Conservation (phyloP, 2,329 filamentous ascomycete species). For the Pseudocercospora cruenta region DNA sequence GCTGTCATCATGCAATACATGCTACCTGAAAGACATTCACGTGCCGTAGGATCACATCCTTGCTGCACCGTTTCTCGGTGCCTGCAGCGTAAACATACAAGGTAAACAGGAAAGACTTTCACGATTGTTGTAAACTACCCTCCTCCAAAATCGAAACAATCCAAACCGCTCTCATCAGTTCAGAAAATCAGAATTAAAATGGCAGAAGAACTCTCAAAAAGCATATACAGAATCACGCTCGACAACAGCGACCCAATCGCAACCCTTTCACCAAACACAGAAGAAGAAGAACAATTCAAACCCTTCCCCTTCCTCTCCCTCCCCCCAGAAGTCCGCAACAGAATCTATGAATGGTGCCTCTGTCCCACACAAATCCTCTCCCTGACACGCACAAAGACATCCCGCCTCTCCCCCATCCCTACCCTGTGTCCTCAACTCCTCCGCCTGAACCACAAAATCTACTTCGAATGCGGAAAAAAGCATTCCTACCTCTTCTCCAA, state of each 20-base stretch:
- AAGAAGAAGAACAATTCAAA: conserved; percentile 11
- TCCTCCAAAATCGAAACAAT: neutral
- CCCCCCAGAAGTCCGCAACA: conserved; percentile 32
- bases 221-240: neutral
- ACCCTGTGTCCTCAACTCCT: conserved; percentile 46
- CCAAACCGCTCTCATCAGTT: neutral
- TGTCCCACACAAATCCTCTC: conserved; percentile 26
- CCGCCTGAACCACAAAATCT: conserved; percentile 43
- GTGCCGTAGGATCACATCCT: neutral
- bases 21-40: neutral
- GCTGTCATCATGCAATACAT: neutral
- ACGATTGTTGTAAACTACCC: too few species aligned
- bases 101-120: neutral
- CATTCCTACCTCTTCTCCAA: conserved; percentile 46
- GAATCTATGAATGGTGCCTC: conserved; percentile 32
- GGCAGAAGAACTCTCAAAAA: neutral
- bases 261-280: neutral
- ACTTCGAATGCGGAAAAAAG: conserved; percentile 41
- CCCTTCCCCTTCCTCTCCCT: conserved; percentile 26
- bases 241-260: neutral
- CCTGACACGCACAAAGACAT: conserved; percentile 25
- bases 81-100: neutral
- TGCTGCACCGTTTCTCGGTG: neutral
- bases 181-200: neutral
- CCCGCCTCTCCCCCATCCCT: conserved; percentile 26